Evolutionary conservation across 805 yeast species (phyloP), one percentile per base, ranked within the genome.

Genomic region (Torulaspora maleeae): DNA sequence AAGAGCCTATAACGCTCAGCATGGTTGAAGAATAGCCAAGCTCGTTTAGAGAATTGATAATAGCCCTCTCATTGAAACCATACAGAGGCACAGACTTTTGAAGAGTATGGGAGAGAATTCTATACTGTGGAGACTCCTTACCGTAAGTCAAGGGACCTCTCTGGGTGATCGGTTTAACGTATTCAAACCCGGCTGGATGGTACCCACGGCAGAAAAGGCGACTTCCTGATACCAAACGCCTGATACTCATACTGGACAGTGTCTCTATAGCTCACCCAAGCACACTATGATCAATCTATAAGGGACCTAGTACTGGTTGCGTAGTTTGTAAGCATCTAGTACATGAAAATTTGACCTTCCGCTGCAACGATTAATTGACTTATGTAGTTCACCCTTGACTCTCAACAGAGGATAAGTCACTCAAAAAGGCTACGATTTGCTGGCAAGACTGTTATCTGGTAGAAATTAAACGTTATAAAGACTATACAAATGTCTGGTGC

Each of bases 51-150:
- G 64, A 54, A n/a, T 58, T 51, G 7, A 56, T 50, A n/a, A 64
- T 45, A 2, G 68, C 63, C 24, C 57, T 45, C 40, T 64, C 69
- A 33, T 57, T 57, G 44, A 64, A 63, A 4, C 69, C 67, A 39
- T 46, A 50, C 25, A 49, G 30, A 9, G 69, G 67, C 10, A 64
- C 69, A 19, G 62, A 50, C 3, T 54, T 49, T 9, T 54, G 43
- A 22, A 64, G 37, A 33, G 62, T 53, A 44, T 63, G 57, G 8
- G 56, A 51, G 12, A 64, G 43, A 3, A 64, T 53, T 19, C 48
- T 49, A 27, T 53, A 56, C 42, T 64, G 68, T 1, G 51, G 40
- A 1, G 67, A 61, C 15, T 61, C 58, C 39, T 38, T 50, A 0
- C 53, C 55, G 36, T 64, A 64, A 7, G 52, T 47, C 41, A 63